Conservation (phyloP, 1,284 basidiomycete species). For the Melanopsichium pennsylvanicum region DNA sequence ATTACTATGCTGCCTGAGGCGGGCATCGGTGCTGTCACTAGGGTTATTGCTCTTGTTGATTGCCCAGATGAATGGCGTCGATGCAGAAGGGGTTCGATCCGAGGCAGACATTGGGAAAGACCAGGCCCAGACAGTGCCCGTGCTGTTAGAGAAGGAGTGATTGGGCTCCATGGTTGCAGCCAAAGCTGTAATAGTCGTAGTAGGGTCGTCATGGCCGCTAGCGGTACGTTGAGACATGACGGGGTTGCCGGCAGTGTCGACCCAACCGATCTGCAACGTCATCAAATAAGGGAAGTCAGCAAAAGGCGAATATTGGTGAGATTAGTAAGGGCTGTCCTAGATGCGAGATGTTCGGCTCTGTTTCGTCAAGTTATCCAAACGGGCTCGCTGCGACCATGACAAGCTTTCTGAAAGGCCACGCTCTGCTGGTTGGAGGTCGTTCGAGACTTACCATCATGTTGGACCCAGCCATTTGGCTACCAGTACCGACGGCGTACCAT, state of each 20-base stretch:
- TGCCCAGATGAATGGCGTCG: conserved; percentile 52
- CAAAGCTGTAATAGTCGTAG: conserved; percentile 62
- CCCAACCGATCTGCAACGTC: conserved; percentile 71
- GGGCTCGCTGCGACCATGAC: too few relatives aligned
- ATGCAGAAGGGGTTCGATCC: conserved; percentile 12
- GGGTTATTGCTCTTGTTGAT: conserved; percentile 41
- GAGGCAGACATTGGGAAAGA: conserved; percentile 34
- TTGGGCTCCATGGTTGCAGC: conserved; percentile 24
- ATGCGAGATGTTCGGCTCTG: too few relatives aligned
- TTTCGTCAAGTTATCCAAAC: too few relatives aligned
- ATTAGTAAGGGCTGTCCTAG: too few relatives aligned
- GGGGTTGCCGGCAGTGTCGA: conserved; percentile 70
- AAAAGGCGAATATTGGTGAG: neutral
- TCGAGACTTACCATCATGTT: conserved; percentile 53
- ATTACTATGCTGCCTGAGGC: conserved; percentile 30
- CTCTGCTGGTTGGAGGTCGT: neutral
- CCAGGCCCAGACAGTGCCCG: conserved; percentile 45
- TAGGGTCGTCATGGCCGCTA: conserved; percentile 68
- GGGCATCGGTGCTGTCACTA: conserved; percentile 13
- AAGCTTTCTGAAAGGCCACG: too few relatives aligned
- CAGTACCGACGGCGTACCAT: conserved; percentile 48
- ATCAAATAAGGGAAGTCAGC: neutral
- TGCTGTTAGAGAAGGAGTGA: conserved; percentile 32
- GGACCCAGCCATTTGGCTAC: conserved; percentile 35
- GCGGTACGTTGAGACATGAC: conserved; percentile 75